These are phyloP conservation scores for Ammopiptanthus mongolicus DNA, from an alignment of 306 rosid species.

Conservation along the genomic window DNA sequence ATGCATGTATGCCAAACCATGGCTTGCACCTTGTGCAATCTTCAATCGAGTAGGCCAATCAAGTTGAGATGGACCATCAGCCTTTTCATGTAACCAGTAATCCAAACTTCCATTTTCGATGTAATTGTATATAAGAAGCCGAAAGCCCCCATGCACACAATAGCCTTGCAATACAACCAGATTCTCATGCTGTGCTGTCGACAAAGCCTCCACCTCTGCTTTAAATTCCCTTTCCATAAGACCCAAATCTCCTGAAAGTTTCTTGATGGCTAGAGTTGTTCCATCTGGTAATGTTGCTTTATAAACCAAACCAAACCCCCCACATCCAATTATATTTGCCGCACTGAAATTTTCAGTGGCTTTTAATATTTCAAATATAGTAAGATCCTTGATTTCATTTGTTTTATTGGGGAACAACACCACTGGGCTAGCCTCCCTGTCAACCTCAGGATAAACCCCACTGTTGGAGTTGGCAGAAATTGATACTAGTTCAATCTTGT, in stretches of 20 bases:
- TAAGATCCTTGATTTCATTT: constrained; percentile 66
- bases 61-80: constrained; percentile 65
- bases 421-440: constrained; percentile 70
- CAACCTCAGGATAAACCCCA: constrained; percentile 52
- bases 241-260: constrained; percentile 90
- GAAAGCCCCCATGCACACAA: constrained; percentile 67
- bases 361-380: constrained; percentile 68
- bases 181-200: constrained; percentile 87
- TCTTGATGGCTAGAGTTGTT: constrained; percentile 74
- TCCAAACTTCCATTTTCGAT: constrained; percentile 97
- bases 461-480: constrained; percentile 49
- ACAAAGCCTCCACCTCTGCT: constrained; percentile 91
- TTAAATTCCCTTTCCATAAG: constrained; percentile 91
- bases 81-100: constrained; percentile 90
- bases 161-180: constrained; percentile 88
- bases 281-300: constrained; percentile 76
- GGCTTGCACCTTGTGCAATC: constrained; percentile 63
- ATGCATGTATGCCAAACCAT: constrained; percentile 88
- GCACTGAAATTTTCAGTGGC: constrained; percentile 90
- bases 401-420: constrained; percentile 66
- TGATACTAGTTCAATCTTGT: constrained; percentile 62
- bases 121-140: constrained; percentile 74
- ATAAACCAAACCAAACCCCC: constrained; percentile 94
- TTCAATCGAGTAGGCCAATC: constrained; percentile 81
- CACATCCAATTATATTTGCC: constrained; percentile 88